Evolutionary conservation across 768 basidiomycete genomes (phyloP).

Genomic region (Rossbeevera mucosa): DNA sequence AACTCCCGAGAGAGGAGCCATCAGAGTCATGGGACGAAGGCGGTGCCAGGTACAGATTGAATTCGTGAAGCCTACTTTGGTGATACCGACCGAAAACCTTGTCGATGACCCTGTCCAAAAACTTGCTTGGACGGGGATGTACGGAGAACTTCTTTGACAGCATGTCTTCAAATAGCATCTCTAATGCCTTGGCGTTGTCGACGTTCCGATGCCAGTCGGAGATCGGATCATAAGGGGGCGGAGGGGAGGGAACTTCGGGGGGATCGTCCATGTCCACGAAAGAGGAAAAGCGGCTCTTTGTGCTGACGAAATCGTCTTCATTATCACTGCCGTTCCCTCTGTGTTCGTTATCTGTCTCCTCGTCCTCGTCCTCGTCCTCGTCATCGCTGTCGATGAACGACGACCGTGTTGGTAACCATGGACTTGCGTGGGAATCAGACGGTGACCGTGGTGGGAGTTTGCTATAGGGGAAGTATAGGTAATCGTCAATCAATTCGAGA

Average conservation of each 20-base stretch:
- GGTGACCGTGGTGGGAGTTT: slow-evolving; percentile 21
- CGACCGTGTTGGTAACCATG: slow-evolving; percentile 8
- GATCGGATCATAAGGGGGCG: slow-evolving; percentile 20
- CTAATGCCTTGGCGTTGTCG: slow-evolving; percentile 43
- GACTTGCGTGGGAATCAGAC: neutral
- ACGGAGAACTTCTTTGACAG: slow-evolving; percentile 48
- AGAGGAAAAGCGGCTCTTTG: slow-evolving; percentile 28
- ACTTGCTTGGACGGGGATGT: slow-evolving; percentile 47
- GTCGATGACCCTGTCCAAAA: slow-evolving; percentile 43
- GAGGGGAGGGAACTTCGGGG: slow-evolving; percentile 4
- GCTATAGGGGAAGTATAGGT: slow-evolving; percentile 59
- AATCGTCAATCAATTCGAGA: slow-evolving; percentile 72
- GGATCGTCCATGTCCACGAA: slow-evolving; percentile 17
- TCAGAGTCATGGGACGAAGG: slow-evolving; percentile 22
- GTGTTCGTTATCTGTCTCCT: slow-evolving; percentile 17
- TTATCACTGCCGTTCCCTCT: slow-evolving; percentile 10
- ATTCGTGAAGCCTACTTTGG: slow-evolving; percentile 40
- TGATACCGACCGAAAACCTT: slow-evolving; percentile 49
- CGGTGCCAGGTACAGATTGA: slow-evolving; percentile 58
- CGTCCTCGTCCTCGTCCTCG: slow-evolving; percentile 10
- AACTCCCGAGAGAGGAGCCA: slow-evolving; percentile 19
- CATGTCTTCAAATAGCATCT: slow-evolving; percentile 58
- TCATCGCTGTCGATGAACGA: slow-evolving; percentile 20
- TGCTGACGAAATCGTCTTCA: slow-evolving; percentile 29
- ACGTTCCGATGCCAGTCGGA: slow-evolving; percentile 40